Evolutionary conservation across 768 basidiomycete species (phyloP).

Genomic region (Mycena latifolia): DNA sequence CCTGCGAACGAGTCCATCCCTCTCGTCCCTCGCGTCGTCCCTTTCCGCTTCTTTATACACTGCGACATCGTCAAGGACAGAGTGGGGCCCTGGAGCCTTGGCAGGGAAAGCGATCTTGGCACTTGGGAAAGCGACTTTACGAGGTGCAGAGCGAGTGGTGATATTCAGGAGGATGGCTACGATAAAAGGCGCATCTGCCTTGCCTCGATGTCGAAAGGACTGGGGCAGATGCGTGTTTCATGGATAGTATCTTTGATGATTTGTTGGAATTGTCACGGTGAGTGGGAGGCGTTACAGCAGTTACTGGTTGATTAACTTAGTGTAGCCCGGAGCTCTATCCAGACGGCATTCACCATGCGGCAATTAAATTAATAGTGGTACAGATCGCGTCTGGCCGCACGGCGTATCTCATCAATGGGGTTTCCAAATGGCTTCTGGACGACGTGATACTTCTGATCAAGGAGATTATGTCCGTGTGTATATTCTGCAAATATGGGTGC

Average conservation of each 20-base stretch:
- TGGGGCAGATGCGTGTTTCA: conserved; percentile 17
- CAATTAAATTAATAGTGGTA: conserved; percentile 36
- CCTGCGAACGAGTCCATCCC: conserved; percentile 15
- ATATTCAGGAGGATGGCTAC: conserved; percentile 36
- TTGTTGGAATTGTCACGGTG: conserved; percentile 45
- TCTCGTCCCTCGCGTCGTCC: conserved; percentile 24
- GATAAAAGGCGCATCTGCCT: conserved; percentile 37
- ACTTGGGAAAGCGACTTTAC: conserved; percentile 42
- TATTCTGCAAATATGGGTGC: conserved; percentile 23
- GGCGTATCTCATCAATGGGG: conserved; percentile 18
- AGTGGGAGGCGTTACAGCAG: background rate
- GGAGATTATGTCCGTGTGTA: conserved; percentile 14
- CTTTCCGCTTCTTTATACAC: conserved; percentile 31
- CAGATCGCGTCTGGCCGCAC: conserved; percentile 36
- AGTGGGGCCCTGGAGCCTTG: conserved; percentile 40
- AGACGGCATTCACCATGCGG: conserved; percentile 30
- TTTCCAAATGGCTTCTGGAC: conserved; percentile 24
- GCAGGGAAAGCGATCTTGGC: conserved; percentile 44
- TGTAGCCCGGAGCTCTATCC: conserved; percentile 37
- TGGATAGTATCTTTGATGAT: conserved; percentile 42
- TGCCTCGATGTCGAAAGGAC: conserved; percentile 28
- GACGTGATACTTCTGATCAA: conserved; percentile 21
- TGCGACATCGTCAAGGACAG: conserved; percentile 22
- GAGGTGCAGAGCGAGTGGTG: conserved; percentile 41
- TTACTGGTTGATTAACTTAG: background rate